Evolutionary conservation across 2,329 filamentous ascomycete genomes (phyloP), one percentile per base, ranked within the genome.

Genomic region (Ciborinia camelliae): DNA sequence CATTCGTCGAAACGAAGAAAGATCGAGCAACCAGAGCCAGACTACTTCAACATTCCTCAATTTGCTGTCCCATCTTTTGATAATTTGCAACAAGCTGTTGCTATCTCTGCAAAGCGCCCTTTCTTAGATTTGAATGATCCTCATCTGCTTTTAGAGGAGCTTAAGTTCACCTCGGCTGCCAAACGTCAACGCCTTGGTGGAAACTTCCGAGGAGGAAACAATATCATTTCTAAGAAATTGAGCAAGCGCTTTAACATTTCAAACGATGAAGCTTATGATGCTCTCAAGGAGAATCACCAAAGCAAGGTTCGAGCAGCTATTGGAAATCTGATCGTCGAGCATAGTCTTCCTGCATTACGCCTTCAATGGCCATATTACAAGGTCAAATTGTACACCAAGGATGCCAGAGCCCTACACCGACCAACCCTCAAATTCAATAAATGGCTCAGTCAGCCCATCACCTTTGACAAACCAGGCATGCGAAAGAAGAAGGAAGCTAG

Each of bases 311-410:
- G 95, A 70, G 95, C 92, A 61, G 96, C 92, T 1, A 85, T 99
- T 67, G 92, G 92, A 53, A 94, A 93, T 73, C 86, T 97, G 68
- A 88, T 90, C n/a, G 88, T 99, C 50, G 95, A 99, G 76, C 95
- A 99, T 79, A 93, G 91, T 76, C 82, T 97, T 81, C 94, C 95
- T 20, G 95, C 95, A 14, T 82, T 94, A 73, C 93, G 94, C 74
- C 80, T 99, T 48, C 91, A 96, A 68, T 98, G 91, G 86, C 95
- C 95, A 47, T 98, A 97, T 81, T 99, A 98, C 80, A 91, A 91
- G 74, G 92, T 95, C 64, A 91, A 90, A 73, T 81, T 97, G 26
- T 84, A 86, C 35, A 82, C 84, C 67, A 81, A 90, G 78, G 78
- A 94, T 79, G 80, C 92, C 76, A 77, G 92, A 79, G 90, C 91